Conservation (phyloP, 495 filamentous ascomycete genomes). For the Ascobolus immersus region DNA sequence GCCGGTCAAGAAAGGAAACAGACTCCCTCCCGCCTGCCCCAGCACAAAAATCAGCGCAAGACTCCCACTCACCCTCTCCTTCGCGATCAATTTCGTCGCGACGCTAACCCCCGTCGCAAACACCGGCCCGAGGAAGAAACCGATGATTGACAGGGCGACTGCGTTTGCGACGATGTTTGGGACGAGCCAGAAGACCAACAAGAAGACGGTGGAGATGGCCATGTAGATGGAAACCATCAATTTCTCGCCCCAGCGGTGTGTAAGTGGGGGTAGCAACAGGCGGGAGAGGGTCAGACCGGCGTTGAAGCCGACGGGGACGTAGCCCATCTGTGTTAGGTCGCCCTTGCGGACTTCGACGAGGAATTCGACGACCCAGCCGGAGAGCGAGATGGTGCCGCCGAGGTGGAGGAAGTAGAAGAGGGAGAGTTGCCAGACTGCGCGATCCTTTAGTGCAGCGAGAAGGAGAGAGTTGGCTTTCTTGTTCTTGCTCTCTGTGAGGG, state of each 20-base stretch:
- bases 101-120: conserved; percentile 21
- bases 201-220: conserved; percentile 24
- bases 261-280: conserved; percentile 27
- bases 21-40: conserved; percentile 24
- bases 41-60: conserved; percentile 22
- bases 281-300: conserved; percentile 31
- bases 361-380: conserved; percentile 42
- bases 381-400: no score
- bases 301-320: conserved; percentile 46
- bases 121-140: conserved; percentile 38
- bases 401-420: conserved; percentile 7
- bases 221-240: conserved; percentile 28
- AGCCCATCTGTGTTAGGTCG: conserved; percentile 33
- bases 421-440: no score
- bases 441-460: no score
- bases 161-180: conserved; percentile 49
- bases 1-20: conserved; percentile 27
- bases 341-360: conserved; percentile 38
- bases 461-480: no score
- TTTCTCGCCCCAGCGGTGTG: conserved; percentile 26
- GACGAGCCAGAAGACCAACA: conserved; percentile 37
- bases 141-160: conserved; percentile 38
- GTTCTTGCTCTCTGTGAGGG: no score
- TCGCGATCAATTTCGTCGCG: not conserved
- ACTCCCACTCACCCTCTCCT: not conserved